Conservation (phyloP, 768 basidiomycete genomes). For the Lactarius sanguifluus region DNA sequence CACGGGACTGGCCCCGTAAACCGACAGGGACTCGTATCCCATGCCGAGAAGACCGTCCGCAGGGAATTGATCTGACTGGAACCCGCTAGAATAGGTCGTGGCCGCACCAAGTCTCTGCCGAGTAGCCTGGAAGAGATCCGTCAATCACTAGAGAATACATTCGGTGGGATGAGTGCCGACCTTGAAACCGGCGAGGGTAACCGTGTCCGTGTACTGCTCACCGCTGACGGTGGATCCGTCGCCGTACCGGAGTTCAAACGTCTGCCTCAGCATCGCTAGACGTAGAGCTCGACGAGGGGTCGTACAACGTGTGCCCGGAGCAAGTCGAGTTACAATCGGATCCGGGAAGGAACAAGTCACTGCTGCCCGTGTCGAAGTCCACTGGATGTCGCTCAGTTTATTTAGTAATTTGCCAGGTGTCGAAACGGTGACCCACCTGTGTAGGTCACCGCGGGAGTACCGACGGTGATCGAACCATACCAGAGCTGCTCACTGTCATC, state of each 20-base stretch:
- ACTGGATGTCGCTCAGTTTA: conserved; percentile 23
- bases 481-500: conserved; percentile 18
- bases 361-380: conserved; percentile 42
- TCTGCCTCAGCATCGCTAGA: conserved; percentile 32
- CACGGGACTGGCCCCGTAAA: conserved; percentile 30
- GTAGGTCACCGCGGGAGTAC: conserved; percentile 26
- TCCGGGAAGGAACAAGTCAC: conserved; percentile 40
- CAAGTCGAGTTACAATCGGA: conserved; percentile 36
- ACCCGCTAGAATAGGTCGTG: conserved; percentile 38
- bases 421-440: conserved; percentile 2
- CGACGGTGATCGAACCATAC: conserved; percentile 29
- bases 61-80: conserved; percentile 33
- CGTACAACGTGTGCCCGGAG: conserved; percentile 18
- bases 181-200: conserved; percentile 40
- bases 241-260: conserved; percentile 40
- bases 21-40: conserved; percentile 35
- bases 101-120: conserved; percentile 49
- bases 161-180: conserved; percentile 5
- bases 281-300: conserved; percentile 9
- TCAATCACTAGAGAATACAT: neutral
- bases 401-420: no score
- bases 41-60: conserved; percentile 48
- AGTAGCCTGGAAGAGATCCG: conserved; percentile 34
- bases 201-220: conserved; percentile 44
- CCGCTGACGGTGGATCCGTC: conserved; percentile 44